Evolutionary conservation across 177 flowering plant genomes (phyloP).

Genomic region (Vitis hybrid): DNA sequence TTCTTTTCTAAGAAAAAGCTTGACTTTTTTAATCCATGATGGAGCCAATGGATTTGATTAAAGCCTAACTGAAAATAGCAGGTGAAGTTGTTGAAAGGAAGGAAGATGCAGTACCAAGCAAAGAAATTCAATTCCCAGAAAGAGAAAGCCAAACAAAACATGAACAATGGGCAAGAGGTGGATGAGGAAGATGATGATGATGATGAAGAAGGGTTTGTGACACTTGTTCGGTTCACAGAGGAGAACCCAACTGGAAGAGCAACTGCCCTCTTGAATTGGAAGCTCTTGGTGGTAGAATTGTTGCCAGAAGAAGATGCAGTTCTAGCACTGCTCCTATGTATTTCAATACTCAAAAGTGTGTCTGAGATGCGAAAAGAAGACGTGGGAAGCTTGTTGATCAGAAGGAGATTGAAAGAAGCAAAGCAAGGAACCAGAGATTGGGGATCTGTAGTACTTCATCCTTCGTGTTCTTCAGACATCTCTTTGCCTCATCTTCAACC

Average conservation of each 20-base stretch:
- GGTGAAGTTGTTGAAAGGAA: conserved; percentile 68
- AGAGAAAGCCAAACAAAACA: conserved; percentile 4
- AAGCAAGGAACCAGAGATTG: conserved; percentile 74
- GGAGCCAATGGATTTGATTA: neutral
- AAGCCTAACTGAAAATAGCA: conserved; percentile 20
- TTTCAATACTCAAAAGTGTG: conserved; percentile 64
- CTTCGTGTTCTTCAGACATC: conserved; percentile 26
- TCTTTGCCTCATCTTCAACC: conserved; percentile 61
- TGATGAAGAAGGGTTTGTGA: conserved; percentile 75
- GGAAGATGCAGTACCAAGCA: conserved; percentile 65
- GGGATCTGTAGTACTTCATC: conserved; percentile 80
- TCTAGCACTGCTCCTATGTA: conserved; percentile 65
- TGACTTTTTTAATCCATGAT: neutral
- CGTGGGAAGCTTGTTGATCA: conserved; percentile 59
- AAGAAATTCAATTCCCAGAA: conserved; percentile 12
- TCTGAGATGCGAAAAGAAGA: conserved; percentile 71
- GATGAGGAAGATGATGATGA: conserved; percentile 51
- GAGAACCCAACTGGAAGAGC: conserved; percentile 80
- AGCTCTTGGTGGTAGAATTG: conserved; percentile 60
- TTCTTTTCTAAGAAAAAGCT: neutral
- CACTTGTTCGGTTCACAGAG: conserved; percentile 65
- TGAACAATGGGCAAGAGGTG: conserved; percentile 1
- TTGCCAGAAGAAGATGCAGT: conserved; percentile 90
- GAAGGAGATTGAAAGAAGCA: conserved; percentile 72
- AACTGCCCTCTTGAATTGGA: conserved; percentile 94